A percentile compares a stretch with the other conserved stretches of the same genome.
These are phyloP conservation scores for Emmonsia crescens DNA, from an alignment of 2,329 filamentous ascomycete genomes.

Conservation along the genomic window DNA sequence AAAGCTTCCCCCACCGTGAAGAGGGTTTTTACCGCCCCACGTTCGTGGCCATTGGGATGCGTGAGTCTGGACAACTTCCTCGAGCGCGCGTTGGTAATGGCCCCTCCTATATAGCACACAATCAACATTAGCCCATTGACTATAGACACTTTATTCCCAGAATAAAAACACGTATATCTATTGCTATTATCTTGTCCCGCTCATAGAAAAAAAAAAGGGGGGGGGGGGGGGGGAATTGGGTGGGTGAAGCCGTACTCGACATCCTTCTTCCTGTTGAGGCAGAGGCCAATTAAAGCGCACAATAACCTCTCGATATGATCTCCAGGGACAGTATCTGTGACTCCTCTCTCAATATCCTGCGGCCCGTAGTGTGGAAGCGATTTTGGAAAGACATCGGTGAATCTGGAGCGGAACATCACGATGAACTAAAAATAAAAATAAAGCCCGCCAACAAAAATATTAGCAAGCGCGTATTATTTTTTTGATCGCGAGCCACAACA, in stretches of 20 bases:
- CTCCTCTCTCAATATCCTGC: constrained; percentile 84
- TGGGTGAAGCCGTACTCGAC: constrained; percentile 64
- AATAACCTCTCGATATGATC: constrained; percentile 79
- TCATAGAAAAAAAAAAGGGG: background rate
- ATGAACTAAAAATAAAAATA: constrained; percentile 58
- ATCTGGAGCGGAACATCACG: constrained; percentile 94
- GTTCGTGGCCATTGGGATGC: constrained; percentile 75
- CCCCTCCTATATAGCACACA: constrained; percentile 52
- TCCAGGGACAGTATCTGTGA: constrained; percentile 66
- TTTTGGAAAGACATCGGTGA: constrained; percentile 78
- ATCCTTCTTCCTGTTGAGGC: constrained; percentile 96
- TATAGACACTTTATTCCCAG: constrained; percentile 19
- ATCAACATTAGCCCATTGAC: constrained; percentile 9
- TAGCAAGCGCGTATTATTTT: constrained; percentile 20
- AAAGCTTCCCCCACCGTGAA: constrained; percentile 72
- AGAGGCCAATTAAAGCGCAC: constrained; percentile 75
- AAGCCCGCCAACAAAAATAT: too few species aligned
- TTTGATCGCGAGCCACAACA: constrained; percentile 20
- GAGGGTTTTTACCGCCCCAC: constrained; percentile 75
- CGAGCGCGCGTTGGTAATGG: constrained; percentile 84
- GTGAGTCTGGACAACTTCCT: constrained; percentile 80
- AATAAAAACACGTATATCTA: background rate
- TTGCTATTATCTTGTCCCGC: background rate
- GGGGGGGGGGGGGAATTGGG: background rate
- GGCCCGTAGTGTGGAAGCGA: constrained; percentile 83